phyloP scores from a whole-genome alignment of 129 eudicot species.

The Chrysanthemum lavandulifolium region DNA sequence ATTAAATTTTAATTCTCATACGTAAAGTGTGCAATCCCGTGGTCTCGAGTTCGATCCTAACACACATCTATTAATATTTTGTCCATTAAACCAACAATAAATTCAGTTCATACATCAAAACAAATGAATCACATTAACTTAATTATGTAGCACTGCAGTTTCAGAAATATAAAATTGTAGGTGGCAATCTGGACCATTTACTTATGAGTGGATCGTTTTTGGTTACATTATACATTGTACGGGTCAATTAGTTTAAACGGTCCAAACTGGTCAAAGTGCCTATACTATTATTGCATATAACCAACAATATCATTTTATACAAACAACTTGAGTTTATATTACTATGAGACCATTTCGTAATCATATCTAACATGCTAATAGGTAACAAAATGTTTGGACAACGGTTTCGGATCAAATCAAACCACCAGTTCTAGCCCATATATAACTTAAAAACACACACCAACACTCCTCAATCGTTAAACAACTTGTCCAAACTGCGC shows the following conservation, averaged over 20 bases:
- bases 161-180: neutral
- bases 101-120: constrained; percentile 12
- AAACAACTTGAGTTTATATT: too few relatives aligned
- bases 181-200: neutral
- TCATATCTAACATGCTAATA: neutral
- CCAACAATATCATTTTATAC: too few relatives aligned
- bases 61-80: too few relatives aligned
- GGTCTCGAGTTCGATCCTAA: too few relatives aligned
- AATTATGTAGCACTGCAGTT: neutral
- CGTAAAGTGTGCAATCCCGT: too few relatives aligned
- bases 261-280: neutral
- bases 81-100: too few relatives aligned
- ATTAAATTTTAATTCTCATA: too few relatives aligned
- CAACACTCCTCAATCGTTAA: too few relatives aligned
- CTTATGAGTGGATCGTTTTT: neutral
- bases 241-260: neutral
- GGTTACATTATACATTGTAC: neutral
- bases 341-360: neutral
- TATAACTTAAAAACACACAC: too few relatives aligned
- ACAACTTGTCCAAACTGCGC: neutral
- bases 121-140: constrained; percentile 18
- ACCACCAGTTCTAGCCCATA: neutral
- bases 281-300: too few relatives aligned
- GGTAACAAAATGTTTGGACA: neutral
- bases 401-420: neutral